A percentile compares a stretch with the other conserved stretches of the same genome.
Conservation (phyloP, 352 stramenopile genomes). For the Globisporangium okanoganense region DNA sequence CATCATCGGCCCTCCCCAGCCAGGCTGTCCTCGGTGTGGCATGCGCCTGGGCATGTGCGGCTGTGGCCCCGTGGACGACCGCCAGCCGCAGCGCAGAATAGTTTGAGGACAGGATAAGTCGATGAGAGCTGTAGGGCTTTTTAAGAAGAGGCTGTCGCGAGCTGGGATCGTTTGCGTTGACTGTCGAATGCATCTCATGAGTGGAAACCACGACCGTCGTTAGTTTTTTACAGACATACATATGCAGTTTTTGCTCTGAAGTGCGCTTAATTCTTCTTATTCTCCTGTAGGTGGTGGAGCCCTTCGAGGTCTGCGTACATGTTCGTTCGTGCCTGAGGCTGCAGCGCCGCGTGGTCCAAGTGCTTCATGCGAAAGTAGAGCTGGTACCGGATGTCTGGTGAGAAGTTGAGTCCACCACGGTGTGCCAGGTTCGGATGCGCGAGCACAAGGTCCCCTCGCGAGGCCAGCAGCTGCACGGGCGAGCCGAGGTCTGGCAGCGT, state of each 20-base stretch:
- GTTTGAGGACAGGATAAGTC: slow-evolving; percentile 30
- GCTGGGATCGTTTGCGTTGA: background rate
- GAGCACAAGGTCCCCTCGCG: slow-evolving; percentile 61
- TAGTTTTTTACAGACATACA: slow-evolving; percentile 11
- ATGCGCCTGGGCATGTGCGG: slow-evolving; percentile 11
- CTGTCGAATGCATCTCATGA: background rate
- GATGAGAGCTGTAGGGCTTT: background rate
- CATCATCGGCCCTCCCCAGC: slow-evolving; percentile 1
- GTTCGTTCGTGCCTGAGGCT: slow-evolving; percentile 21
- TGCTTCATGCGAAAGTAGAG: slow-evolving; percentile 85
- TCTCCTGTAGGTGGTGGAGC: slow-evolving; percentile 22
- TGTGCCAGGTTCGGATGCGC: slow-evolving; percentile 73
- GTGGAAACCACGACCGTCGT: background rate
- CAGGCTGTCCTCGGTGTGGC: slow-evolving; percentile 18
- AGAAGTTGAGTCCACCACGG: slow-evolving; percentile 78
- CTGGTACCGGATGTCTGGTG: slow-evolving; percentile 75
- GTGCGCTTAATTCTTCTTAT: background rate
- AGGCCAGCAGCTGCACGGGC: slow-evolving; percentile 54
- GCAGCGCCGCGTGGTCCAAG: slow-evolving; percentile 34
- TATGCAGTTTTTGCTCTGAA: slow-evolving; percentile 8
- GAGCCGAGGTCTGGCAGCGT: slow-evolving; percentile 61
- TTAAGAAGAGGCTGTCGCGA: slow-evolving; percentile 8
- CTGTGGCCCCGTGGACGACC: slow-evolving; percentile 19
- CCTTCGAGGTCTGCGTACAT: slow-evolving; percentile 60
- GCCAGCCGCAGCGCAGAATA: slow-evolving; percentile 35